Evolutionary conservation across 768 basidiomycete genomes (phyloP), one percentile per base, ranked within the genome.

Genomic region (Trametes maxima): DNA sequence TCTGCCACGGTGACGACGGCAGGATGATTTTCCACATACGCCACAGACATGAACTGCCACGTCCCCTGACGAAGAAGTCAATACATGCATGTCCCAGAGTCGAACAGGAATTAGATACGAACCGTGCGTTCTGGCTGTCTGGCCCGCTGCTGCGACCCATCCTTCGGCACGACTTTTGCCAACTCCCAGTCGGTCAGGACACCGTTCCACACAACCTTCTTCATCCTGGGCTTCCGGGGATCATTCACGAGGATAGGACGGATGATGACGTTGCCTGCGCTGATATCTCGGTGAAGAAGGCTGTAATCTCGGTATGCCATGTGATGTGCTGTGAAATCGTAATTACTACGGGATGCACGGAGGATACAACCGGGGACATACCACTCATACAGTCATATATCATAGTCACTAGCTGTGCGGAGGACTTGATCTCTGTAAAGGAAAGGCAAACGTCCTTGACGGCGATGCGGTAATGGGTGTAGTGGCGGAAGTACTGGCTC

Each of bases 401-500:
- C 14, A 56, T 10, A 1, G 3, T 8, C 19, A 51, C 28, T 19
- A 56, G 33, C 42, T 51, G 47, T 21, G 17, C 1, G 3, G 24
- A 17, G 3, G 14, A 21, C 19, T 6, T n/a, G 17, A 52, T 54
- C 3, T 39, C 45, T 0, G 16, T 21, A 1, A 61, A 35, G 5
- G 60, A 52, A 1, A 53, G 50, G 43, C 56, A 61, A 6, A 65
- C 56, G 35, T 65, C 57, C 6, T 57, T 14, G 7, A 59, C 46
- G 7, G 37, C 59, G 22, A 65, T 51, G 22, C 64, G 60, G 33
- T 62, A 65, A 21, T 65, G 64, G 2, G 35, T 37, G 16, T 46
- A 28, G 19, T 33, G 28, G 28, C 28, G 28, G 28, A 33, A 33
- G 28, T 33, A 33, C 28, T 8, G 28, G 28, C 28, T 33, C 28